Base-by-base conservation (phyloP, 495 filamentous ascomycete species). In the Penicillium flavigenum region DNA sequence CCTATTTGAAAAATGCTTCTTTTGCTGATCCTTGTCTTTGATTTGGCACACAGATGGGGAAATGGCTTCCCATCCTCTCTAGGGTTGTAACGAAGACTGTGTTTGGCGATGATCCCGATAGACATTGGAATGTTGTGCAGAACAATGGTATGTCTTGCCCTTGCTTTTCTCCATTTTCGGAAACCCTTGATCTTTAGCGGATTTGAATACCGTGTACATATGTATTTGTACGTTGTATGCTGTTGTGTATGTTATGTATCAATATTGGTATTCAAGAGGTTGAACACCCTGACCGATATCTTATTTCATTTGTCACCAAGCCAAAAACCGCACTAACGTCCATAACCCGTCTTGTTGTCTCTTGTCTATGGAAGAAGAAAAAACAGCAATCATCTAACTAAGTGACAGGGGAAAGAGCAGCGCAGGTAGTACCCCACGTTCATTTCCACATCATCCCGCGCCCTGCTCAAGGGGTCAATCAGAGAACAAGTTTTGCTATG, bases 371-470 rank as follows among this genome's bases (percentile, higher is more conserved):
- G 16, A 8, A 39, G 16, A n/a, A 39, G 36, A 1, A 16, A 16
- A n/a, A 39, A 17, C n/a, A 4, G 4, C 12, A 51, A 58, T 9
- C 20, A 31, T 47, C 52, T 57, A 59, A 63, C 50, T 56, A 22
- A 49, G 41, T 14, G 26, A 43, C 54, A 88, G 85, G 92, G 3
- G 83, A 82, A 0, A 78, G 88, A 24, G 93, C 93, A 11, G 92
- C 91, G 7, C 93, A 98, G 73, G 89, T 92, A 22, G 91, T 98
- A 2, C 85, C 86, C 20, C 92, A 96, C 72, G 86, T 93, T 6
- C 92, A 97, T 70, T 96, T 92, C 72, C 93, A 98, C 61, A 80
- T 98, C 26, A 93, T 97, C 44, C 92, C 92, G 3, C 73, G 92
- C 26, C 83, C 83, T 63, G 12, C 57, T 52, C 48, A 66, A 59